phyloP scores from a whole-genome alignment of 1,284 basidiomycete species.

The Taiwanofungus camphoratus region DNA sequence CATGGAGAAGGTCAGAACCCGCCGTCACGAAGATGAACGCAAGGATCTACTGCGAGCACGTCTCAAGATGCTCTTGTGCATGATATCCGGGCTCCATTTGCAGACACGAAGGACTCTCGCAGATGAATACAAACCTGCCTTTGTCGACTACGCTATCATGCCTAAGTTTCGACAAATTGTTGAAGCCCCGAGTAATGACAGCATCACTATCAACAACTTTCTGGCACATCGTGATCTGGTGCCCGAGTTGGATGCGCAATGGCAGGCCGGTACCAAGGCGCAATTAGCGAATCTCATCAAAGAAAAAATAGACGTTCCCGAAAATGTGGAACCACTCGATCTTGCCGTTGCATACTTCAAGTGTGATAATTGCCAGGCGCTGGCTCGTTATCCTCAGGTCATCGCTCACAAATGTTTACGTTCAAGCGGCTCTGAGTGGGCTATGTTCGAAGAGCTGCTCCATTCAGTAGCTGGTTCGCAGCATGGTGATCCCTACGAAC shows the following conservation, averaged over 20 bases:
- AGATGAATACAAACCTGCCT: not conserved
- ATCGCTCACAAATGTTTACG: constrained; percentile 6
- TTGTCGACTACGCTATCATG: constrained; percentile 4
- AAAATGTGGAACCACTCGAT: not conserved
- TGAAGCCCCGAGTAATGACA: not conserved
- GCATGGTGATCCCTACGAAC: too few relatives aligned
- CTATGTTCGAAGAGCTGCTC: too few relatives aligned
- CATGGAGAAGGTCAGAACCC: constrained; percentile 2
- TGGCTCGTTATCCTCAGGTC: constrained; percentile 1
- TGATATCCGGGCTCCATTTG: not conserved
- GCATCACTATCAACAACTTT: not conserved
- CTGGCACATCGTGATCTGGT: not conserved
- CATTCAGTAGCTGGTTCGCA: too few relatives aligned
- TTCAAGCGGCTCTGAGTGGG: too few relatives aligned
- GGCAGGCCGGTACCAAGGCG: not conserved
- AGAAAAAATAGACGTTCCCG: not conserved
- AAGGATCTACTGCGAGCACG: not conserved
- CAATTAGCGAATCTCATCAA: not conserved
- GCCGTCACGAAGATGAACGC: not conserved
- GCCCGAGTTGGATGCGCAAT: not conserved
- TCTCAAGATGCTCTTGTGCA: not conserved
- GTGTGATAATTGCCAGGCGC: not conserved
- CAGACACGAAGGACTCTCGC: not conserved
- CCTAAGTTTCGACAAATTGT: constrained; percentile 1
- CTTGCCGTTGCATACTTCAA: constrained; percentile 7